Base-by-base conservation (phyloP, 768 basidiomycete genomes). In the Hortiboletus flavorubellus region DNA sequence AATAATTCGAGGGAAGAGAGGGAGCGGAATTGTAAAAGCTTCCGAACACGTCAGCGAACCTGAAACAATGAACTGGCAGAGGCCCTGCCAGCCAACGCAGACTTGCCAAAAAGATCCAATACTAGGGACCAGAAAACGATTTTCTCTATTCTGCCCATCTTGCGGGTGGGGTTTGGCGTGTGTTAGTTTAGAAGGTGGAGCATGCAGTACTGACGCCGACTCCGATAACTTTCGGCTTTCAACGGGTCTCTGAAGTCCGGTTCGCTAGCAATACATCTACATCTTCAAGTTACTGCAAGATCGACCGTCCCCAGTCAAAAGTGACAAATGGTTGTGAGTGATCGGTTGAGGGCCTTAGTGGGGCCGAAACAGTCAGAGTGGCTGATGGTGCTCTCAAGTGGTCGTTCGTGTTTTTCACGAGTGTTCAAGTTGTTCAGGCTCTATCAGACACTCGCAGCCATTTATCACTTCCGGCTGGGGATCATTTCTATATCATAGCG, bases 1-100 rank as follows among this genome's bases (percentile, higher is more conserved):
- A 41, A 97, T 94, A 47, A 98, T 78, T n/a, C 95, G 84, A n/a
- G 96, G 96, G 72, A 98, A 98, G 31, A 98, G 82, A 21, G 96
- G 96, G n/a, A 98, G 79, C 10, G 93, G 94, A 44, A 96, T 90
- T 23, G 93, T 97, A 72, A 95, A 96, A 12, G 93, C 91, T 80
- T 79, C 75, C 46, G 46, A 38, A 58, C 50, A 49, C 44, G 49
- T 64, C 59, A 72, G 52, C 47, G 4, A 21, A 21, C 21, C 2
- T 21, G 21, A 46, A 38, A 15, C 15, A 4, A 14, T 18, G 30
- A 37, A 31, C 26, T 26, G 26, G 0, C n/a, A 47, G 40, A 21
- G 21, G 21, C 21, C 34, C 34, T 16, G 23, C 7, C 16, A 37
- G 23, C 18, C 26, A 37, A 16, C 12, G 15, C 8, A 6, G 21